phyloP scores from a whole-genome alignment of 768 basidiomycete genomes.

The Leccinum disarticulatum region DNA sequence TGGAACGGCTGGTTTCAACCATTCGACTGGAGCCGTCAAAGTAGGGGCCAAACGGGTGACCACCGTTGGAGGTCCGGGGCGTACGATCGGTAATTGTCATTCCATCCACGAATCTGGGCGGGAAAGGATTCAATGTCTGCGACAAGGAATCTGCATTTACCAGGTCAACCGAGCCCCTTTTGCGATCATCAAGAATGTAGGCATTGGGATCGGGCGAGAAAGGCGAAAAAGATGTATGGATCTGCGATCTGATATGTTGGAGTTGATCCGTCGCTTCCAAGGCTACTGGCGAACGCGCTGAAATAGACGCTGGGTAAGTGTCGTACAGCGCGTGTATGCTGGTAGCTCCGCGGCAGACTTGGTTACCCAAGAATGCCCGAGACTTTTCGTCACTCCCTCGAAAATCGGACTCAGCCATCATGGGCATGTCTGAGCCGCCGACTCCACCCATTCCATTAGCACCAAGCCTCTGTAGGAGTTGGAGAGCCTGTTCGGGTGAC shows the following conservation, averaged over 20 bases:
- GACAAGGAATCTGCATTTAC: slow-evolving; percentile 43
- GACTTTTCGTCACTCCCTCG: slow-evolving; percentile 29
- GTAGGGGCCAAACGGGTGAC: slow-evolving; percentile 46
- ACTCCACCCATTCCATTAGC: slow-evolving; percentile 38
- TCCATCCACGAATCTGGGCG: slow-evolving; percentile 52
- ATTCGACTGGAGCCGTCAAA: slow-evolving; percentile 42
- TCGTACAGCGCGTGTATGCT: slow-evolving; percentile 22
- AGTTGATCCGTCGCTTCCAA: slow-evolving; percentile 17
- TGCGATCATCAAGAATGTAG: slow-evolving; percentile 35
- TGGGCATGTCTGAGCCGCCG: slow-evolving; percentile 11
- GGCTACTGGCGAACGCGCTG: slow-evolving; percentile 14
- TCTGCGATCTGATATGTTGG: slow-evolving; percentile 21
- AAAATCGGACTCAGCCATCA: slow-evolving; percentile 10
- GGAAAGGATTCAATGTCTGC: slow-evolving; percentile 50
- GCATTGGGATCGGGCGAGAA: slow-evolving; percentile 77
- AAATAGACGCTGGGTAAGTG: slow-evolving; percentile 19
- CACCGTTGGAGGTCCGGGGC: slow-evolving; percentile 43
- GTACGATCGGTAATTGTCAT: slow-evolving; percentile 37
- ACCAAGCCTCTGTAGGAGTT: slow-evolving; percentile 58
- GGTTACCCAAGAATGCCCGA: slow-evolving; percentile 22
- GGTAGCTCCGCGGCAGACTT: slow-evolving; percentile 16
- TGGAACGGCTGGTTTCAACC: slow-evolving; percentile 41
- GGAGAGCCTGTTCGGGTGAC: slow-evolving; percentile 62
- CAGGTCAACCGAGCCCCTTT: slow-evolving; percentile 37
- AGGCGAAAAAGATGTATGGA: slow-evolving; percentile 55